Conservation (phyloP, 1,284 basidiomycete species). For the Volvariella surrecta region DNA sequence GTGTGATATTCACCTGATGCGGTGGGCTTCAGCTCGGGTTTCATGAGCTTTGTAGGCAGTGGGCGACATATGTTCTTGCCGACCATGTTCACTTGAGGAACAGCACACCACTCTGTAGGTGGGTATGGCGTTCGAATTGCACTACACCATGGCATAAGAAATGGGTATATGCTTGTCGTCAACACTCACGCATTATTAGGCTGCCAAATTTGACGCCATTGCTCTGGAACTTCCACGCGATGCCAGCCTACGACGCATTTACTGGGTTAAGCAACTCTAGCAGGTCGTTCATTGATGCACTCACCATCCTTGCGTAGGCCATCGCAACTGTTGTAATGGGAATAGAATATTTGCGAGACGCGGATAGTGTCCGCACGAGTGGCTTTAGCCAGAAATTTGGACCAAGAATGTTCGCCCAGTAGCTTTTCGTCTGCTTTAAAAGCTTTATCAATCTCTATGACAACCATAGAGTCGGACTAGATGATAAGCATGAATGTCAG, state of each 20-base stretch:
- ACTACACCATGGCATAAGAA: too few relatives aligned
- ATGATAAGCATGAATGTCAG: background rate
- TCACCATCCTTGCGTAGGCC: background rate
- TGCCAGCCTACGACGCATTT: background rate
- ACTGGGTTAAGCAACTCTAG: too few relatives aligned
- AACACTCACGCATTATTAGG: too few relatives aligned
- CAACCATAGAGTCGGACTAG: constrained; percentile 1
- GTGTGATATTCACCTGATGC: too few relatives aligned
- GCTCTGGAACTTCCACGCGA: background rate
- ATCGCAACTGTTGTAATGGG: background rate
- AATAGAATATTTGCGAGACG: background rate
- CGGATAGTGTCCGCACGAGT: background rate
- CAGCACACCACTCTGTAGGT: too few relatives aligned
- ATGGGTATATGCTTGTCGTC: too few relatives aligned
- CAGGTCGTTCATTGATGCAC: background rate
- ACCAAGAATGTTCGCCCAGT: constrained; percentile 1
- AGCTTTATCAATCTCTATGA: constrained; percentile 1
- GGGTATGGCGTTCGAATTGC: too few relatives aligned
- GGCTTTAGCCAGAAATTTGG: background rate
- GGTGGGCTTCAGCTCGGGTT: too few relatives aligned
- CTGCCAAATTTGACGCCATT: background rate
- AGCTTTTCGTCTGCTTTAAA: background rate
- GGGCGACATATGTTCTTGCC: too few relatives aligned
- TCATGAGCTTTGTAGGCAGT: too few relatives aligned
- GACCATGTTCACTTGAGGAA: too few relatives aligned